Base-by-base conservation (phyloP, 2,329 filamentous ascomycete genomes). In the Arthrobotrys megalospora region DNA sequence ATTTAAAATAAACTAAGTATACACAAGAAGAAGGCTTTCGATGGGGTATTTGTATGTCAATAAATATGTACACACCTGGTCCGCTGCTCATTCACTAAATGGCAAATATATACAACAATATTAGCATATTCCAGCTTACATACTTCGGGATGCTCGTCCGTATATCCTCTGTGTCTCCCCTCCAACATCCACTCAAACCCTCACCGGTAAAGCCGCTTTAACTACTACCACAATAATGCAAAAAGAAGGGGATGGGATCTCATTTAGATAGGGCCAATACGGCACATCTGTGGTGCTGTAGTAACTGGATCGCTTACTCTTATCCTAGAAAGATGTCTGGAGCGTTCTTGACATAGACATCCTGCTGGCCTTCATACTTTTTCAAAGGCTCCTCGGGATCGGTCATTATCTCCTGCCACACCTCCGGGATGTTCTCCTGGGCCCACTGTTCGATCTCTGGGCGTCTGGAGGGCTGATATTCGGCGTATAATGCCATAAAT, bases 361-460 rank as follows among this genome's bases (percentile, higher is more conserved):
- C 67, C 8, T 55, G 8, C 28, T 78, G 55, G 6, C 67, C 66
- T 62, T 78, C 75, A 38, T 72, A 78, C 16, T 72, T 43, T 19
- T 72, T 72, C 24, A 78, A 55, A 6, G 75, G 75, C 38, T 78
- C 41, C 6, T 64, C 45, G 2, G 75, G 75, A 34, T 78, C 75
- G 3, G 86, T 86, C 81, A 89, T 87, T 77, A 97, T 83, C 80
- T 91, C 87, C 10, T 85, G 85, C 94, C 93, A 97, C 5, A 89
- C 85, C 8, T 88, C 86, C 0, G 92, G 90, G 83, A 93, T 93
- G 50, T 88, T 87, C 60, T 88, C 84, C 81, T 88, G 88, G 1
- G 91, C 91, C 93, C 93, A 97, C 14, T 87, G 85, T 83, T 94
- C 90, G 71, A 96, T 91, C 43, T 89, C 86, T 4, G 88, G 86